phyloP scores from a whole-genome alignment of 192 early-diverging fungal species.

The Endogone sp. region DNA sequence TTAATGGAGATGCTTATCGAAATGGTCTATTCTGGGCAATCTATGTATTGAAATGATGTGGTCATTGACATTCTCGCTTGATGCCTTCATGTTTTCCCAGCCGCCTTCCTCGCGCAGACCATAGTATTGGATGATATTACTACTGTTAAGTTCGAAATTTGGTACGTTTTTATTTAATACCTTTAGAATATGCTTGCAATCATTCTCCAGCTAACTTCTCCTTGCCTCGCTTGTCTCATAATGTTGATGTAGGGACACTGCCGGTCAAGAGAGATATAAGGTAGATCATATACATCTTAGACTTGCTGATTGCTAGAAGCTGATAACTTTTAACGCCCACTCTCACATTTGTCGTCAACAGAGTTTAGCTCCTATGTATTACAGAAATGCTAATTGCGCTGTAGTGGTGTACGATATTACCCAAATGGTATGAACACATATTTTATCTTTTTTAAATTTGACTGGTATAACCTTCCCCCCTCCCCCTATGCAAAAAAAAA shows the following conservation, averaged over 20 bases:
- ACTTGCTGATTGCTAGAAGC: not conserved
- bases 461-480: not conserved
- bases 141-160: conserved; percentile 94
- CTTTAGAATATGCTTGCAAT: not conserved
- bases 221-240: no score
- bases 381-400: conserved; percentile 67
- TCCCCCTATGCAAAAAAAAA: not conserved
- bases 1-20: not conserved
- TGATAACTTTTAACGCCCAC: not conserved
- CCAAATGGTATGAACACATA: conserved; percentile 46
- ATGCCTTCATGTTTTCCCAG: conserved; percentile 20
- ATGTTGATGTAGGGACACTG: conserved; percentile 71
- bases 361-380: conserved; percentile 74
- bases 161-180: conserved; percentile 34
- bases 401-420: conserved; percentile 77
- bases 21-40: not conserved
- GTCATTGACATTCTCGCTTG: not conserved
- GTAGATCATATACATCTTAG: conserved; percentile 14
- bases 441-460: no score
- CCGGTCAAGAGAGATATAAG: conserved; percentile 71
- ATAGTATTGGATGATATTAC: conserved; percentile 81
- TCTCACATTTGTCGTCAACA: conserved; percentile 13
- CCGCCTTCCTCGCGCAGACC: conserved; percentile 75
- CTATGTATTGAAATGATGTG: not conserved
- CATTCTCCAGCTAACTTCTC: no score